Conservation (phyloP, 192 early-diverging fungal genomes). For the Umbelopsis isabellina region DNA sequence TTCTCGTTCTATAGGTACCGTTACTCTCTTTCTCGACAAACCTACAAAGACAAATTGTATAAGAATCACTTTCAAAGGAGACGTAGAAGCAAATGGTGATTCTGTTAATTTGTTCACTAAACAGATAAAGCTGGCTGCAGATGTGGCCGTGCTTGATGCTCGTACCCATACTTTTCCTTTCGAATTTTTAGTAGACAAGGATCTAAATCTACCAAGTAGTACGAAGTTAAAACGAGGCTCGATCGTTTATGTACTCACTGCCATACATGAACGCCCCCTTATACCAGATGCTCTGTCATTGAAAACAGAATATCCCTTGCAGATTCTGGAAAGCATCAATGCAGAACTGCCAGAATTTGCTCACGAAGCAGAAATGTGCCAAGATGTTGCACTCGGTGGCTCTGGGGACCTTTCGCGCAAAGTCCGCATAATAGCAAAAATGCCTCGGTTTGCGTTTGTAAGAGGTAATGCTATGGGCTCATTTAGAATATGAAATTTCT, state of each 20-base stretch:
- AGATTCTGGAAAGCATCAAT: conserved; percentile 39
- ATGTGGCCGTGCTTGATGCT: conserved; percentile 26
- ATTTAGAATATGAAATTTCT: neutral
- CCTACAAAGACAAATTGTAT: conserved; percentile 39
- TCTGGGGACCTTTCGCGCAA: neutral
- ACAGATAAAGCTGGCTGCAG: conserved; percentile 17
- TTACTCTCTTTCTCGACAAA: conserved; percentile 34
- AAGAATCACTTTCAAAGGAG: conserved; percentile 31
- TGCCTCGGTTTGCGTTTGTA: conserved; percentile 11
- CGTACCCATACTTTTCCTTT: conserved; percentile 37
- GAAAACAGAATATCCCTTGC: conserved; percentile 32
- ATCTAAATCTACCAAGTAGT: conserved; percentile 36
- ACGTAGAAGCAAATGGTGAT: conserved; percentile 37
- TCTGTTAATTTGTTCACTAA: conserved; percentile 32
- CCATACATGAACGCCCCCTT: conserved; percentile 38
- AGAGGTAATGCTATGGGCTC: neutral
- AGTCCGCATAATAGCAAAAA: conserved; percentile 2
- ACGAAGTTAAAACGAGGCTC: conserved; percentile 26
- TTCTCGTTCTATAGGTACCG: conserved; percentile 27
- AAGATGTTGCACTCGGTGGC: neutral
- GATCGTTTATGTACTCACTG: conserved; percentile 22
- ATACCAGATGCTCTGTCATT: conserved; percentile 31
- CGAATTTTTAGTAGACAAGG: conserved; percentile 36
- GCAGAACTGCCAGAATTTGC: conserved; percentile 14
- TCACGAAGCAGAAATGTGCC: conserved; percentile 19